These are phyloP conservation scores for Crepidotus variabilis DNA, from an alignment of 768 basidiomycete species.

Conservation along the genomic window DNA sequence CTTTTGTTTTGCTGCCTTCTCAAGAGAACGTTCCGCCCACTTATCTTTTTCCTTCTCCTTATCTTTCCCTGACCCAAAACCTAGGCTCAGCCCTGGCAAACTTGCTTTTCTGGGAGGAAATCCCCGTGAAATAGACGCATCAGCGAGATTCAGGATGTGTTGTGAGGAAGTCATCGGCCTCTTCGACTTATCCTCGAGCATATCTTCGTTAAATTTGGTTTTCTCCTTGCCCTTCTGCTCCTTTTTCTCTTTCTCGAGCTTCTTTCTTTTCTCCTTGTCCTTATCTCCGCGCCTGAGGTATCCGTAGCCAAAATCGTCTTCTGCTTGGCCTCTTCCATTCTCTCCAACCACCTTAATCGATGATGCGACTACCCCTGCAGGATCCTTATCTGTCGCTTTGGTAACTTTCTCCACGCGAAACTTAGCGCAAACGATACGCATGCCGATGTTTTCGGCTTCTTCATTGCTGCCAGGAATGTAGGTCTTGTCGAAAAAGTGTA, in stretches of 20 bases:
- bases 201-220: not conserved
- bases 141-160: not conserved
- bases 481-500: conserved; percentile 7
- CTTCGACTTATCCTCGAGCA: not conserved
- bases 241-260: conserved; percentile 7
- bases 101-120: conserved; percentile 9
- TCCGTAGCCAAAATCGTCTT: not conserved
- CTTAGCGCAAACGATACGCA: conserved; percentile 39
- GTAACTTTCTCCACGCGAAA: conserved; percentile 18
- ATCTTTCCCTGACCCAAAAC: conserved; percentile 10
- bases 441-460: conserved; percentile 23
- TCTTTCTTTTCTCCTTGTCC: conserved; percentile 24
- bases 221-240: conserved; percentile 24
- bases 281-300: conserved; percentile 8
- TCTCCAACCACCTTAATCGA: not conserved
- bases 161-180: not conserved
- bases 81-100: conserved; percentile 7
- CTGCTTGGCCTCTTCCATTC: not conserved
- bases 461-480: conserved; percentile 23
- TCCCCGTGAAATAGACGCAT: not conserved
- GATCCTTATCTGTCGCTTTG: conserved; percentile 2
- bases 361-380: not conserved
- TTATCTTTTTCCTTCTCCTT: conserved; percentile 11
- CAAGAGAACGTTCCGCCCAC: not conserved
- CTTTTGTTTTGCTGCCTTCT: conserved; percentile 11